A percentile compares a stretch with the other conserved stretches of the same genome.
phyloP scores from a whole-genome alignment of 2,329 filamentous ascomycete genomes.

The Claviceps sp. region DNA sequence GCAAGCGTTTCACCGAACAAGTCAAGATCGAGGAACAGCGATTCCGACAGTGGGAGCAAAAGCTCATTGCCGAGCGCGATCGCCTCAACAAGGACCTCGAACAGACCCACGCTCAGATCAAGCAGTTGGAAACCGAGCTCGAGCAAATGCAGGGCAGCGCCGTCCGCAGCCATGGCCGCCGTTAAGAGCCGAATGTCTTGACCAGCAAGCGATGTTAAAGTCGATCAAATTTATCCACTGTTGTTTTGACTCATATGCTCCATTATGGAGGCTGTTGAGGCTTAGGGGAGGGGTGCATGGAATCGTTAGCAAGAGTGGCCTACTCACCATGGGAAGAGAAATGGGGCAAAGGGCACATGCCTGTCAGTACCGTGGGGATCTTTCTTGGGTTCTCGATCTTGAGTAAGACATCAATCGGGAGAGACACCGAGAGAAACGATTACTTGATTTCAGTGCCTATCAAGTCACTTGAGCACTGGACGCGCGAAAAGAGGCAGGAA shows the following conservation, averaged over 20 bases:
- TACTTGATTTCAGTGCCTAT: not conserved
- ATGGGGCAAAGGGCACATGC: conserved; percentile 11
- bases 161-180: conserved; percentile 83
- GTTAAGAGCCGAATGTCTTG: conserved; percentile 38
- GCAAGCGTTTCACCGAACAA: conserved; percentile 99
- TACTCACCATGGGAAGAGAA: conserved; percentile 13
- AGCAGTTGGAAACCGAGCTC: conserved; percentile 81
- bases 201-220: conserved; percentile 12
- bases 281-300: conserved; percentile 15
- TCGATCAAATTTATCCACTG: conserved; percentile 15
- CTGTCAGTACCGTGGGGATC: conserved; percentile 7
- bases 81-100: conserved; percentile 99
- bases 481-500: not conserved
- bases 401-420: not conserved
- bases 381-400: not conserved
- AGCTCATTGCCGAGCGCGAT: conserved; percentile 96
- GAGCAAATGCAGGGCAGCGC: conserved; percentile 85
- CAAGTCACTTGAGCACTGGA: not conserved
- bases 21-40: conserved; percentile 99
- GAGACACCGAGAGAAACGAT: not conserved
- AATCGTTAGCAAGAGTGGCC: conserved; percentile 6
- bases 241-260: conserved; percentile 15
- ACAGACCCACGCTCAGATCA: conserved; percentile 89
- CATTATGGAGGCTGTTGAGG: conserved; percentile 20
- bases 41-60: conserved; percentile 99